Base-by-base conservation (phyloP, 148 eudicot species). In the Drosera capensis region DNA sequence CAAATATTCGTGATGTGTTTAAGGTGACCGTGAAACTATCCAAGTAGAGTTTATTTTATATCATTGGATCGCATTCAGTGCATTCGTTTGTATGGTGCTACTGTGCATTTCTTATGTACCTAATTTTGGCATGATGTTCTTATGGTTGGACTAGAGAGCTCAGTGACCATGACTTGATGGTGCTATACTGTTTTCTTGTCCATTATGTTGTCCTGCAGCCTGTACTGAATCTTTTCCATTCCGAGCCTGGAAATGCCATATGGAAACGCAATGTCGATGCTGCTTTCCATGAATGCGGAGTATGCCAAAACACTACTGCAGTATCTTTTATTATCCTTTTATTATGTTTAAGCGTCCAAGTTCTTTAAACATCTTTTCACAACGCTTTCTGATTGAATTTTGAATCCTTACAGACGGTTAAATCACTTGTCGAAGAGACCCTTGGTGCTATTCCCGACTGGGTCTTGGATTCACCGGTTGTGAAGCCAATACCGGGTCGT, bases 261-360 rank as follows among this genome's bases (percentile, higher is more conserved):
- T 85, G 88, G 93, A 92, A 81, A 65, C 88, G 99, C 59, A 79
- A 74, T 60, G 85, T 72, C 41, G 94, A 92, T 67, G 72, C 85
- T 57, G 94, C 95, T 52, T 77, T 85, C 43, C 63, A 40, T 25
- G 75, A 59, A 62, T 79, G 95, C 79, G 71, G 55, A 78, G 99
- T 92, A 78, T n/a, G 70, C 39, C 13, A 21, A 44, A 22, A 44
- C 8, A 19, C 14, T 20, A 13, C 21, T 41, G 22, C 7, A 15
- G 11, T 15, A 8, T 8, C 4, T 11, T 21, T 0, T 40, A 8
- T 40, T 15, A 18, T 43, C 13, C 11, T 2, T 20, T 22, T 43
- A 9, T 20, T 43, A 1, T 43, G 25, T 12, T 25, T 4, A 5
- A 26, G n/a, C 3, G 1, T 22, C 11, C 13, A 34, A 34, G 13